Evolutionary conservation across 2,329 filamentous ascomycete species (phyloP).

Genomic region (Scedosporium apiospermum): DNA sequence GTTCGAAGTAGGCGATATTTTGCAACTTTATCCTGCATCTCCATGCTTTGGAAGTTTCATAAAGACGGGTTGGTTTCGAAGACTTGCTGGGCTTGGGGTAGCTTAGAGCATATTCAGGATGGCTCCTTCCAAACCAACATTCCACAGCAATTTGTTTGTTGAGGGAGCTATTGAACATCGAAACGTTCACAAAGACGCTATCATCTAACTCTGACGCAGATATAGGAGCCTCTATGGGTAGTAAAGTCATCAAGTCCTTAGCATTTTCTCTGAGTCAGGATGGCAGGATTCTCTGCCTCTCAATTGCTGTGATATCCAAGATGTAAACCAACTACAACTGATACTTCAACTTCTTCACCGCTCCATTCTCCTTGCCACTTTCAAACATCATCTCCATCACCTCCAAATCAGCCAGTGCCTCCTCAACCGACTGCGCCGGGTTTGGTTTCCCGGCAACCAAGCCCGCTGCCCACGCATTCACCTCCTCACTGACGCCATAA

Average conservation of each 20-base stretch:
- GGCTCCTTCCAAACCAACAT: background rate
- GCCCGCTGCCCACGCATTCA: constrained; percentile 50
- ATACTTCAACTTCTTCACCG: constrained; percentile 27
- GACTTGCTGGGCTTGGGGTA: background rate
- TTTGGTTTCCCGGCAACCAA: constrained; percentile 37
- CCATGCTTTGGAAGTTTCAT: background rate
- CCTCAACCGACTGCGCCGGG: constrained; percentile 40
- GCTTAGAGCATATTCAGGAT: background rate
- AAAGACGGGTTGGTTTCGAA: background rate
- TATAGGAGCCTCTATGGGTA: too few species aligned
- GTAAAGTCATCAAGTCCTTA: too few species aligned
- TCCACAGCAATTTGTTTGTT: background rate
- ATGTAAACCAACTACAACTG: constrained; percentile 15
- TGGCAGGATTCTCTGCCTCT: too few species aligned
- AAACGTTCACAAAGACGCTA: too few species aligned
- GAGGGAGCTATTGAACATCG: background rate
- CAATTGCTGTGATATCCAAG: too few species aligned
- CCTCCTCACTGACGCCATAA: constrained; percentile 45
- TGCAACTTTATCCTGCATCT: background rate
- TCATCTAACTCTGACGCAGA: too few species aligned
- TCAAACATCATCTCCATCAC: constrained; percentile 42
- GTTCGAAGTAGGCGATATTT: background rate
- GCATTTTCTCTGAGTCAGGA: too few species aligned
- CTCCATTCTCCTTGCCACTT: constrained; percentile 24
- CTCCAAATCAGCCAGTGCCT: constrained; percentile 52